These are phyloP conservation scores for Botryotinia convoluta DNA, from an alignment of 2,329 filamentous ascomycete genomes.

Conservation along the genomic window DNA sequence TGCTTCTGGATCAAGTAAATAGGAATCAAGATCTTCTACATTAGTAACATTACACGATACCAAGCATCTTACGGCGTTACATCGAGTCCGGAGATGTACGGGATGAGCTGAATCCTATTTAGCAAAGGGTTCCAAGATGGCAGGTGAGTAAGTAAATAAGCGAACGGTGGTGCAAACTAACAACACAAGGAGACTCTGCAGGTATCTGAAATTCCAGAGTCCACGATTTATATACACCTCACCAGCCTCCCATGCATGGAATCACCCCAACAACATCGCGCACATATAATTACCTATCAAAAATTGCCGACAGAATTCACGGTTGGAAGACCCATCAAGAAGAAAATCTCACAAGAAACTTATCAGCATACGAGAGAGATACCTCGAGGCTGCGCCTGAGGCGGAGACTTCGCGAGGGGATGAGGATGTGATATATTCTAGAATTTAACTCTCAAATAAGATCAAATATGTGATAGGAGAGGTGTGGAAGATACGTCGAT, in stretches of 20 bases:
- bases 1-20: no score
- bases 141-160: background rate
- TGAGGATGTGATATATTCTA: accelerated
- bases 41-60: background rate
- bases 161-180: background rate
- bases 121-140: accelerated
- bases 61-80: accelerated
- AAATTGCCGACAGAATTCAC: accelerated
- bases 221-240: background rate
- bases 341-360: accelerated
- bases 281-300: background rate
- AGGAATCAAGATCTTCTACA: background rate
- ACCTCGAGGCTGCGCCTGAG: background rate
- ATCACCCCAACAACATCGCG: background rate
- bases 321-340: background rate
- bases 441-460: accelerated
- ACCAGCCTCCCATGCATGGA: background rate
- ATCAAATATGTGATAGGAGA: background rate
- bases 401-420: accelerated
- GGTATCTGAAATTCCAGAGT: background rate
- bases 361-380: background rate
- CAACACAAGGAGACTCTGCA: accelerated
- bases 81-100: accelerated
- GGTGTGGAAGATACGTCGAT: background rate
- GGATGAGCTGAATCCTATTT: accelerated